Percentiles rank a stretch among this genome's conserved stretches.
These are phyloP conservation scores for Azolla pinnata DNA, from an alignment of 75 land plant species.

Conservation along the genomic window DNA sequence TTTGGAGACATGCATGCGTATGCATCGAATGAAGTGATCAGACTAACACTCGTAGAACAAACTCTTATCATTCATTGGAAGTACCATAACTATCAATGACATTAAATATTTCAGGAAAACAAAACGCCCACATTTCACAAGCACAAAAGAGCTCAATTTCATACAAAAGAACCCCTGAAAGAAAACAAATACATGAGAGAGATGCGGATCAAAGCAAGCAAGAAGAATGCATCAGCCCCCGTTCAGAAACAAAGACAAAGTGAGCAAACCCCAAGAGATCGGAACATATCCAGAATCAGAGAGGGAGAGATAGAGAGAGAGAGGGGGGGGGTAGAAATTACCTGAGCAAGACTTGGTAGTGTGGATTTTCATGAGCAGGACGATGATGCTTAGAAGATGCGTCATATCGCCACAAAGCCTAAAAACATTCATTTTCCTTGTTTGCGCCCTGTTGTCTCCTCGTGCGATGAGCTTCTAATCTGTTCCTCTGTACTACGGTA, in stretches of 20 bases:
- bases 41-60: too few species aligned
- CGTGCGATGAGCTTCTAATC: not conserved
- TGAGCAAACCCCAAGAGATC: not conserved
- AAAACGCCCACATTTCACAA: too few species aligned
- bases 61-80: too few species aligned
- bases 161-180: too few species aligned
- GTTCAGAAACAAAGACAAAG: not conserved
- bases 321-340: slow-evolving; percentile 2
- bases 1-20: too few species aligned
- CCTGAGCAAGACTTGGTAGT: slow-evolving; percentile 45
- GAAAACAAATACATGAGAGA: too few species aligned
- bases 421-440: slow-evolving; percentile 38
- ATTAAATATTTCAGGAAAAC: too few species aligned
- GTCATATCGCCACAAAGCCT: slow-evolving; percentile 48
- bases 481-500: too few species aligned
- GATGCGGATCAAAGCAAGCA: too few species aligned
- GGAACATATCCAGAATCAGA: not conserved
- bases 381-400: slow-evolving; percentile 40
- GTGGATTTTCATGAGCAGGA: slow-evolving; percentile 45
- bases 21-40: too few species aligned
- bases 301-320: not conserved
- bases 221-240: not conserved
- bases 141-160: too few species aligned
- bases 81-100: too few species aligned
- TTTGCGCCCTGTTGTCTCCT: not conserved